Evolutionary conservation across 352 stramenopile genomes (phyloP).

Genomic region (Phytophthora citrophthora): DNA sequence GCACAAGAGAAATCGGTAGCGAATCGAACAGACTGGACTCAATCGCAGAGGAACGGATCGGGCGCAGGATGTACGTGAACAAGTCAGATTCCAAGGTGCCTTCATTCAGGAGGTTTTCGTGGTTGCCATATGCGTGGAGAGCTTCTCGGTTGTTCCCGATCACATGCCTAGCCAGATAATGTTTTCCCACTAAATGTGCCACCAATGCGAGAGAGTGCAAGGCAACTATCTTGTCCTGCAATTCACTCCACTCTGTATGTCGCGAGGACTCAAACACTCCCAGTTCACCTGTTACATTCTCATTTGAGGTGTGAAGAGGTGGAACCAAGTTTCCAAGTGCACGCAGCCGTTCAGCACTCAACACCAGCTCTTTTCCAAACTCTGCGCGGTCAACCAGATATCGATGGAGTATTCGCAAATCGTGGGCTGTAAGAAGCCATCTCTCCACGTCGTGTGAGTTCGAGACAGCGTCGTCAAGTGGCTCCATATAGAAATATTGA

Average conservation of each 20-base stretch:
- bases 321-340: slow-evolving; percentile 33
- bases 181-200: slow-evolving; percentile 60
- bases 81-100: slow-evolving; percentile 65
- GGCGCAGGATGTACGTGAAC: slow-evolving; percentile 83
- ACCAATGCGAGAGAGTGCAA: slow-evolving; percentile 69
- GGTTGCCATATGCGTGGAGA: not conserved
- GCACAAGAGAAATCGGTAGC: slow-evolving; percentile 76
- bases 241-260: slow-evolving; percentile 54
- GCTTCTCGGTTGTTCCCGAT: not conserved
- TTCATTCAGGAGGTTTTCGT: slow-evolving; percentile 47
- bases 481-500: slow-evolving; percentile 84
- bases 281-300: slow-evolving; percentile 12
- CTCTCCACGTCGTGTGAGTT: slow-evolving; percentile 28
- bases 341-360: slow-evolving; percentile 35
- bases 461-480: slow-evolving; percentile 26
- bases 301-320: slow-evolving; percentile 15
- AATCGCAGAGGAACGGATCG: slow-evolving; percentile 79
- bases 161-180: slow-evolving; percentile 51
- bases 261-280: slow-evolving; percentile 53
- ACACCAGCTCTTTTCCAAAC: slow-evolving; percentile 41
- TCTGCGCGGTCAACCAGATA: slow-evolving; percentile 37
- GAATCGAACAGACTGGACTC: slow-evolving; percentile 79
- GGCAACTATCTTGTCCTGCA: slow-evolving; percentile 57
- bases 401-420: slow-evolving; percentile 43
- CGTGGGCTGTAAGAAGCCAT: slow-evolving; percentile 47